These are phyloP conservation scores for Porodaedalea pini DNA, from an alignment of 1,284 basidiomycete species.

Conservation along the genomic window DNA sequence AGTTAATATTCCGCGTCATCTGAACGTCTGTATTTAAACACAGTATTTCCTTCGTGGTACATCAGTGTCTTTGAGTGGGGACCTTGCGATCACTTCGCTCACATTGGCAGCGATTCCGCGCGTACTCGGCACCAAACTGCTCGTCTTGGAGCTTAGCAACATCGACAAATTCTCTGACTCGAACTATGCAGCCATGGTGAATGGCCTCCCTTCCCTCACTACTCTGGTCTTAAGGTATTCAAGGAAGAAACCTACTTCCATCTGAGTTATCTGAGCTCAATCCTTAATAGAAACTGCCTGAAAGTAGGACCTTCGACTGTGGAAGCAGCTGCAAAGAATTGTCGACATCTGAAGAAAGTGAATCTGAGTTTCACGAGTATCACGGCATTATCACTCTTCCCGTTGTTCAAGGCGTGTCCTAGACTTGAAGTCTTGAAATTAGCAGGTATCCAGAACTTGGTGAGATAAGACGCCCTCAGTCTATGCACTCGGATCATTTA, in stretches of 20 bases:
- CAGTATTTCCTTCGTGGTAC: constrained; percentile 61
- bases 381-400: constrained; percentile 44
- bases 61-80: constrained; percentile 45
- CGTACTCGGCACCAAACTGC: constrained; percentile 37
- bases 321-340: constrained; percentile 40
- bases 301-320: constrained; percentile 52
- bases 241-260: background rate
- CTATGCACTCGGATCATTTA: background rate
- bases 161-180: constrained; percentile 52
- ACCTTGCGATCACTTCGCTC: constrained; percentile 46
- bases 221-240: constrained; percentile 51
- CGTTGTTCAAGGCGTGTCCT: constrained; percentile 41
- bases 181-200: constrained; percentile 47
- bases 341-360: constrained; percentile 41
- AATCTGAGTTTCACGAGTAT: constrained; percentile 64
- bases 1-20: background rate
- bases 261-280: background rate
- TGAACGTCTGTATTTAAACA: background rate
- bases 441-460: constrained; percentile 60
- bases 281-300: constrained; percentile 48
- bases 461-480: constrained; percentile 28
- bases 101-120: constrained; percentile 47
- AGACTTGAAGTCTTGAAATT: constrained; percentile 56
- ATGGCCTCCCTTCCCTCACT: constrained; percentile 42
- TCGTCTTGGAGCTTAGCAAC: constrained; percentile 46